phyloP scores from a whole-genome alignment of 176 grass and related monocot genomes.

The Oryza nivara region DNA sequence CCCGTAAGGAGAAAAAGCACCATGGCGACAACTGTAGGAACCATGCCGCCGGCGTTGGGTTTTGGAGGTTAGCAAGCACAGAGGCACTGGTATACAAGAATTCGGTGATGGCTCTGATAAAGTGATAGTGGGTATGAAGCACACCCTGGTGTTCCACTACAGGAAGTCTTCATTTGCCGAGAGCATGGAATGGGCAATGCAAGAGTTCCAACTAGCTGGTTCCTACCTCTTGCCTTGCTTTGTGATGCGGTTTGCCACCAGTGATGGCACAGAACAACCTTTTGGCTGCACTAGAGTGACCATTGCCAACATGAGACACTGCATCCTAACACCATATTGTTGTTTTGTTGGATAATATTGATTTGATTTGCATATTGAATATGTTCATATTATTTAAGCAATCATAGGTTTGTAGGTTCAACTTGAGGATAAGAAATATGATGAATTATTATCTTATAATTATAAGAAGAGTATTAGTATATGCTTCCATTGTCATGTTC shows the following conservation, averaged over 20 bases:
- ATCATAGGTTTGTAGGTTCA: no score
- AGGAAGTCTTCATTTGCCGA: slow-evolving; percentile 13
- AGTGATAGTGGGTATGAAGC: slow-evolving; percentile 52
- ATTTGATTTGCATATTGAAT: no score
- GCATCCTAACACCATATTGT: background rate
- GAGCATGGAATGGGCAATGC: slow-evolving; percentile 37
- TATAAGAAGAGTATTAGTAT: no score
- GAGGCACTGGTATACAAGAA: background rate
- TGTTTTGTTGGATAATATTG: background rate
- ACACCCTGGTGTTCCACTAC: slow-evolving; percentile 40
- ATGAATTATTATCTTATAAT: background rate
- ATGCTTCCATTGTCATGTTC: background rate
- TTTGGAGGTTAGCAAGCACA: slow-evolving; percentile 45
- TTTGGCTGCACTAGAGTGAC: background rate
- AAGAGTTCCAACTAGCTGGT: background rate
- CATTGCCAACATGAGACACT: background rate
- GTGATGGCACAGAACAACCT: background rate
- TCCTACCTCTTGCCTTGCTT: background rate
- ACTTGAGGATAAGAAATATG: no score
- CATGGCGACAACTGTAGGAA: background rate
- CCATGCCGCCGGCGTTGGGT: slow-evolving; percentile 34
- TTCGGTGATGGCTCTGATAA: background rate
- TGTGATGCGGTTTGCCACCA: background rate
- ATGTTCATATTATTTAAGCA: no score
- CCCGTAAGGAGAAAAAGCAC: slow-evolving; percentile 17